phyloP scores from a whole-genome alignment of 2,329 filamentous ascomycete genomes.

The Aspergillus novoparasiticus region DNA sequence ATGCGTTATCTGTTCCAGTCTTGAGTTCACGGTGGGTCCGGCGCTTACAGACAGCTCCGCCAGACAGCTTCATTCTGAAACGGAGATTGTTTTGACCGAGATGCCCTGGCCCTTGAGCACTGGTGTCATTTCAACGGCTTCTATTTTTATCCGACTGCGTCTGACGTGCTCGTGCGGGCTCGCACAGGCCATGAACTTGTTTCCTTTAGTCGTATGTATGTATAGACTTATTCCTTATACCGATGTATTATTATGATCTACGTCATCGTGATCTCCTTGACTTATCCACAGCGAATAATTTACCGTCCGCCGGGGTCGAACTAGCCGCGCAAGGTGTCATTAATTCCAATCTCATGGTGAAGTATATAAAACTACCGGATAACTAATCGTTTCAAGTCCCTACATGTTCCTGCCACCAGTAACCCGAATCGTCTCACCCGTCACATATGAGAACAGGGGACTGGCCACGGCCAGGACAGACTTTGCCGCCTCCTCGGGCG shows the following conservation, averaged over 20 bases:
- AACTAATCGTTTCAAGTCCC: constrained; percentile 7
- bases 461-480: constrained; percentile 77
- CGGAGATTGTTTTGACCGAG: not conserved
- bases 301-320: not conserved
- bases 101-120: not conserved
- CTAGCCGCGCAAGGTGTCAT: not conserved
- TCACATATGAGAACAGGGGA: constrained; percentile 81
- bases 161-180: not conserved
- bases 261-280: not conserved
- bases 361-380: not conserved
- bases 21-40: not conserved
- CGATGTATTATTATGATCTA: not conserved
- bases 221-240: constrained; percentile 1
- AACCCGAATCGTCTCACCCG: constrained; percentile 83
- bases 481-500: constrained; percentile 77
- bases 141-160: not conserved
- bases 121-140: not conserved
- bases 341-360: not conserved
- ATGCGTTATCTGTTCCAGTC: not conserved
- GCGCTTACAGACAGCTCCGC: not conserved
- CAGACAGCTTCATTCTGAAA: not conserved
- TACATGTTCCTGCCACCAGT: constrained; percentile 73
- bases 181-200: not conserved
- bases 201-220: not conserved
- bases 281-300: not conserved